A percentile compares a stretch with the other conserved stretches of the same genome.
Conservation (phyloP, 2,329 filamentous ascomycete genomes). For the Pseudogymnoascus sp. region DNA sequence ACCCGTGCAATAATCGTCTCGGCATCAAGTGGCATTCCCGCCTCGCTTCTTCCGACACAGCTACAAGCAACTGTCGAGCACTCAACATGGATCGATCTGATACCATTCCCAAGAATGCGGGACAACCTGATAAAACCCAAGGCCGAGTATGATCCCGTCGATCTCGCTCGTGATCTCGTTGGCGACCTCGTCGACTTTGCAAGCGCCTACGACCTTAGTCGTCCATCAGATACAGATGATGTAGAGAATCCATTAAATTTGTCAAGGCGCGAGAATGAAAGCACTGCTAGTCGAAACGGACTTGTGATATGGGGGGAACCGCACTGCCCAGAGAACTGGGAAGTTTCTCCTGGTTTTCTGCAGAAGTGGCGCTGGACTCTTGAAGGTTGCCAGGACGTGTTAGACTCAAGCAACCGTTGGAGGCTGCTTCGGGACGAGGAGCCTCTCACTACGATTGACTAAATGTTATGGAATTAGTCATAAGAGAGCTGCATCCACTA, state of each 20-base stretch:
- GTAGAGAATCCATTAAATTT: not conserved
- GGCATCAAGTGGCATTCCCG: slow-evolving; percentile 8
- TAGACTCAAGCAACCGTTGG: slow-evolving; percentile 18
- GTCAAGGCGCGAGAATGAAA: slow-evolving; percentile 13
- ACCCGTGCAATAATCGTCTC: not conserved
- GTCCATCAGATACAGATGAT: not conserved
- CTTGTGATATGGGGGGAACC: slow-evolving; percentile 20
- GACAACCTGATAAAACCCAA: slow-evolving; percentile 19
- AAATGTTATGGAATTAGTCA: not conserved
- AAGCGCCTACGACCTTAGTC: not conserved
- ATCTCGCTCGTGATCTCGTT: slow-evolving; percentile 18
- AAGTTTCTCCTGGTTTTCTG: slow-evolving; percentile 17
- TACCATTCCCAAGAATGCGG: slow-evolving; percentile 14
- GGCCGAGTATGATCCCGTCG: slow-evolving; percentile 16
- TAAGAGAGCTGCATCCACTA: not conserved
- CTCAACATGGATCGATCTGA: slow-evolving; percentile 14
- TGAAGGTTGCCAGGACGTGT: slow-evolving; percentile 16
- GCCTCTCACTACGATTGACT: not conserved
- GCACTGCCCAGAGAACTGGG: slow-evolving; percentile 16
- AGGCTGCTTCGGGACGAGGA: slow-evolving; percentile 16
- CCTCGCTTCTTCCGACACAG: slow-evolving; percentile 12
- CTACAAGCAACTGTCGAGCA: slow-evolving; percentile 13
- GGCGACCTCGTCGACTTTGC: slow-evolving; percentile 16
- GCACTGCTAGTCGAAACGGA: slow-evolving; percentile 13
- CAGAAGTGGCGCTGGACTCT: slow-evolving; percentile 18